These are phyloP conservation scores for Backusella westeae DNA, from an alignment of 192 early-diverging fungal species.

Conservation along the genomic window DNA sequence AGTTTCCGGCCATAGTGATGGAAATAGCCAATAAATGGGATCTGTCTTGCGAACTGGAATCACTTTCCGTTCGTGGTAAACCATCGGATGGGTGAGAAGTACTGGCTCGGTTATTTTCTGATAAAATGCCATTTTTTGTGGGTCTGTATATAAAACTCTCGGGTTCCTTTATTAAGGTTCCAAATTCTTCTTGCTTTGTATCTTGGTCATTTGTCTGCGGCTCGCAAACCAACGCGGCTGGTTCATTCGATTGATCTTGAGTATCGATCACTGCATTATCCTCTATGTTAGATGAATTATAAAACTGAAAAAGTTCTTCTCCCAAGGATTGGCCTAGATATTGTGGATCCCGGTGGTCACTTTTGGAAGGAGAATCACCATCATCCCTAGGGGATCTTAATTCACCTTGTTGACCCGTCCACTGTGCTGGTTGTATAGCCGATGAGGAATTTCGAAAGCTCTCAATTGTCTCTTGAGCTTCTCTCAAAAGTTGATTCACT, in stretches of 20 bases:
- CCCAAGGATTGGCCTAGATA: not conserved
- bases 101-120: not conserved
- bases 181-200: not conserved
- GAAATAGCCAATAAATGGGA: slow-evolving; percentile 35
- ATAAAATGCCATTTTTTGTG: not conserved
- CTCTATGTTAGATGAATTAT: not conserved
- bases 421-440: not conserved
- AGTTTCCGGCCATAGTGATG: slow-evolving; percentile 78
- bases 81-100: not conserved
- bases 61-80: no score
- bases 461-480: slow-evolving; percentile 10
- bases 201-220: not conserved
- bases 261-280: not conserved
- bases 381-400: not conserved
- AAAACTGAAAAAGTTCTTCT: not conserved
- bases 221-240: not conserved
- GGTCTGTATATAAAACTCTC: not conserved
- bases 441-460: not conserved
- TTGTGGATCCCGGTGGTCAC: not conserved
- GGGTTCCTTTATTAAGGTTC: not conserved
- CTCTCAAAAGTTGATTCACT: not conserved
- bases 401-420: not conserved
- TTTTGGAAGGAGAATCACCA: not conserved
- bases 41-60: not conserved
- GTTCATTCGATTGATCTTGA: not conserved